Evolutionary conservation across 2,329 filamentous ascomycete species (phyloP), one percentile per base, ranked within the genome.

Genomic region (Dactylellina drechsleri): DNA sequence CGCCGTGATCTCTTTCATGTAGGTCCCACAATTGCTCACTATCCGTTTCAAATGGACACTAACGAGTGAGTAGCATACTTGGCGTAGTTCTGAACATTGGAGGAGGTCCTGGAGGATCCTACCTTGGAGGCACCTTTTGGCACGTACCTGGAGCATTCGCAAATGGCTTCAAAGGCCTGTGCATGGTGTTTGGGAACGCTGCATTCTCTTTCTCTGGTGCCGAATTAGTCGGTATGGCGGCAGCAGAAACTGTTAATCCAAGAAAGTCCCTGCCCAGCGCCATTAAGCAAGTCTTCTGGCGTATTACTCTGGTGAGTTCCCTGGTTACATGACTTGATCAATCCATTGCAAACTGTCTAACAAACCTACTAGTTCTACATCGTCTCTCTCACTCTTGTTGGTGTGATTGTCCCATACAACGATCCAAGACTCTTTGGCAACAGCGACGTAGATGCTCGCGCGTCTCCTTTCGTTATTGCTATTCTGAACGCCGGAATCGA

Each of bases 281-380:
- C 12, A 89, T 96, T 79, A 96, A 96, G 83, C 93, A 96, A 81
- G 92, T 97, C 20, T 97, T 97, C 82, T 97, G 93, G 93, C 90
- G 93, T 79, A 96, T 97, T 80, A 88, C 89, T 2, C 85, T 96
- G 67, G 70, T 74, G 23, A 67, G 70, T 77, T 20, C 40, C 18
- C 40, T 13, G 2, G 10, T 7, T 31, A 45, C 23, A 26, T 57
- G 1, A 4, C 18, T 18, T 1, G 58, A 28, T 16, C 23, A 26
- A 4, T 16, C 40, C 15, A 8, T 47, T 43, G 2, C 4, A 13
- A 47, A 8, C 31, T 26, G 4, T 8, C 16, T 54, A 36, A 54
- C 20, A 23, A 52, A 28, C n/a, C 31, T 54, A 62, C 4, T 43
- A 78, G 61, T 97, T 97, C 84, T 97, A 97, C 83, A 86, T 97